Base-by-base conservation (phyloP, 768 basidiomycete species). In the Suillus discolor region DNA sequence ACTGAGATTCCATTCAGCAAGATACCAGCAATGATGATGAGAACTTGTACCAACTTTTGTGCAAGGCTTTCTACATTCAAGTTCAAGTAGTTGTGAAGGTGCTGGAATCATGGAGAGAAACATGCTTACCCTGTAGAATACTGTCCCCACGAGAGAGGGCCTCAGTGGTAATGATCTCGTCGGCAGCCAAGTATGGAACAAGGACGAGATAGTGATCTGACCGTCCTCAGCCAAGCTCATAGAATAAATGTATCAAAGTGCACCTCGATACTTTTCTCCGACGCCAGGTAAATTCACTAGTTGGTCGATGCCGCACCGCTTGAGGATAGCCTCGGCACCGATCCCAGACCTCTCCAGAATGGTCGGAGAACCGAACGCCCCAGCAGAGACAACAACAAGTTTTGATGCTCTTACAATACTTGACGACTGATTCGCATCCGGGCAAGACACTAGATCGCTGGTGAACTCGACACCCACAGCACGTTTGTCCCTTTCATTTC, bases 211-310 rank as follows among this genome's bases (percentile, higher is more conserved):
- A 73, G 62, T 79, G 78, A 78, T 81, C 63, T 79, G 47, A 34
- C 20, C 2, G 12, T 13, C 42, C 2, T 47, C 8, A 61, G n/a
- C 16, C 15, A 28, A 18, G 12, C 9, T 8, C n/a, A 8, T 16
- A 1, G 1, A 41, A 38, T 15, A n/a, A 34, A 3, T 39, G 23
- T 6, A 38, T 4, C 31, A 45, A 45, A 20, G 62, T 71, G 45
- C 63, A 84, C 86, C 86, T 74, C 83, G 81, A 64, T 84, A 86
- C 69, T 92, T 85, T 70, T 90, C 87, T n/a, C 92, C 92, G 3
- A 94, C 91, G 16, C 89, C 89, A 1, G 90, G 90, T 11, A 93
- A 83, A 62, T 92, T 85, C 16, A 45, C 44, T 4, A 45, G 3
- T 45, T 45, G 44, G 9, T 45, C 44, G 20, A 45, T n/a, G 1